Percentiles rank a stretch among this genome's conserved stretches.
Conservation (phyloP, 192 early-diverging fungal species). For the Entomortierella lignicola region DNA sequence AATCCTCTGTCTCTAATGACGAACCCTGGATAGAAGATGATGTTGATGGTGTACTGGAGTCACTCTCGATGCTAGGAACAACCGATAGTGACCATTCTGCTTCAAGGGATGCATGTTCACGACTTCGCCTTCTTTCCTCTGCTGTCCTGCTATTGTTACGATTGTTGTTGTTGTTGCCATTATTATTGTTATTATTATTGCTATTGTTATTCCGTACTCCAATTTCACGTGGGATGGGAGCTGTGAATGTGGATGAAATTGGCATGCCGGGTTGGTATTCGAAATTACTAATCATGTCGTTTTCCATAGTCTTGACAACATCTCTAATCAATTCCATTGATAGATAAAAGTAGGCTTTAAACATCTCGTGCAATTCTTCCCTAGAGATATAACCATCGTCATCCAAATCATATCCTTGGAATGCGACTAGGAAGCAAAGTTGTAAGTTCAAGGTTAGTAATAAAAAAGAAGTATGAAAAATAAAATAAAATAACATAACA, state of each 20-base stretch:
- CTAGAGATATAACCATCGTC: constrained; percentile 86
- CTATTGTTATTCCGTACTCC: constrained; percentile 51
- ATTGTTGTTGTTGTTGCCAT: not conserved
- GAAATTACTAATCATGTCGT: constrained; percentile 86
- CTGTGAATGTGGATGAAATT: constrained; percentile 90
- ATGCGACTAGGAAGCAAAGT: constrained; percentile 71
- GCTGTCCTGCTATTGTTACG: not conserved
- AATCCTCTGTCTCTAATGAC: not conserved
- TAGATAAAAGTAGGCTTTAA: constrained; percentile 92
- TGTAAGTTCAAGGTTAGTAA: too few species aligned
- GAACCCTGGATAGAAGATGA: constrained; percentile 2
- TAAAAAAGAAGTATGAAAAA: too few species aligned
- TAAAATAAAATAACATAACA: too few species aligned
- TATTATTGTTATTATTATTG: constrained; percentile 2
- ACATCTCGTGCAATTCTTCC: constrained; percentile 87
- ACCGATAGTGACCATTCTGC: constrained; percentile 38
- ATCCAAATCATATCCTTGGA: constrained; percentile 93
- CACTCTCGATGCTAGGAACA: constrained; percentile 7
- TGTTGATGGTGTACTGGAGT: not conserved
- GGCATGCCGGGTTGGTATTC: constrained; percentile 86
- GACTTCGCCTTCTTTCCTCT: constrained; percentile 6
- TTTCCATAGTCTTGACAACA: constrained; percentile 90
- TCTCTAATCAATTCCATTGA: constrained; percentile 91
- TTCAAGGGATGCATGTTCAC: constrained; percentile 28
- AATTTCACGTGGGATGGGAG: constrained; percentile 73